phyloP scores from a whole-genome alignment of 2,329 filamentous ascomycete genomes.

The Leptographium wingfieldii region DNA sequence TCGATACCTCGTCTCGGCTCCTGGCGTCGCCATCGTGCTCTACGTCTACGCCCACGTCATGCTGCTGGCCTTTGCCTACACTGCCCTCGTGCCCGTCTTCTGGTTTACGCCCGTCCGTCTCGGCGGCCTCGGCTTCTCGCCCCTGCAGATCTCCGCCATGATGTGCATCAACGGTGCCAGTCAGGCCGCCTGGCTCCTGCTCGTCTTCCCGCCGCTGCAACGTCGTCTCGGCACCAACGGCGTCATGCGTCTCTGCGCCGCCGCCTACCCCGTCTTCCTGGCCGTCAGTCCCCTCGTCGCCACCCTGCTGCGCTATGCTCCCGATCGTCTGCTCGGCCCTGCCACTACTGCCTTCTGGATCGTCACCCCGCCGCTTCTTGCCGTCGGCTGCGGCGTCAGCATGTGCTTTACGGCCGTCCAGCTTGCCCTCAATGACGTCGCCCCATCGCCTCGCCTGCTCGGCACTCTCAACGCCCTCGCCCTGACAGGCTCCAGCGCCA shows the following conservation, averaged over 20 bases:
- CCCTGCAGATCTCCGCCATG: conserved; percentile 52
- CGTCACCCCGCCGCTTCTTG: conserved; percentile 27
- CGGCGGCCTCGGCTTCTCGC: conserved; percentile 53
- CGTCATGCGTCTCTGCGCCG: conserved; percentile 45
- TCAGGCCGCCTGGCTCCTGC: conserved; percentile 59
- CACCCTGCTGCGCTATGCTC: conserved; percentile 36
- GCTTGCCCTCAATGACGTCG: conserved; percentile 61
- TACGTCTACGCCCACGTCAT: conserved; percentile 53
- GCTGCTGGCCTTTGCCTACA: conserved; percentile 59
- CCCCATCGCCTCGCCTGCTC: conserved; percentile 49
- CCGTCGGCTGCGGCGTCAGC: conserved; percentile 48
- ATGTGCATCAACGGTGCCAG: conserved; percentile 51
- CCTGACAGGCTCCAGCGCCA: conserved; percentile 46
- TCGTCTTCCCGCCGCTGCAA: conserved; percentile 58
- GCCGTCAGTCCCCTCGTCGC: conserved; percentile 39
- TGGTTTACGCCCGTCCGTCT: conserved; percentile 49
- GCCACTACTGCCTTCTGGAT: conserved; percentile 43
- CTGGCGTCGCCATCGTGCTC: conserved; percentile 54
- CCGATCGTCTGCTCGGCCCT: conserved; percentile 14
- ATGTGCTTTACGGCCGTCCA: conserved; percentile 63
- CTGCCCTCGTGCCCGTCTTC: conserved; percentile 56
- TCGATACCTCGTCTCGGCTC: conserved; percentile 43
- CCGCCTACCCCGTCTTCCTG: conserved; percentile 54
- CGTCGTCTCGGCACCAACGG: conserved; percentile 51
- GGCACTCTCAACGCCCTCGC: conserved; percentile 61